Evolutionary conservation across 192 early-diverging fungal genomes (phyloP).

Genomic region (Backusella parvicylindrica): DNA sequence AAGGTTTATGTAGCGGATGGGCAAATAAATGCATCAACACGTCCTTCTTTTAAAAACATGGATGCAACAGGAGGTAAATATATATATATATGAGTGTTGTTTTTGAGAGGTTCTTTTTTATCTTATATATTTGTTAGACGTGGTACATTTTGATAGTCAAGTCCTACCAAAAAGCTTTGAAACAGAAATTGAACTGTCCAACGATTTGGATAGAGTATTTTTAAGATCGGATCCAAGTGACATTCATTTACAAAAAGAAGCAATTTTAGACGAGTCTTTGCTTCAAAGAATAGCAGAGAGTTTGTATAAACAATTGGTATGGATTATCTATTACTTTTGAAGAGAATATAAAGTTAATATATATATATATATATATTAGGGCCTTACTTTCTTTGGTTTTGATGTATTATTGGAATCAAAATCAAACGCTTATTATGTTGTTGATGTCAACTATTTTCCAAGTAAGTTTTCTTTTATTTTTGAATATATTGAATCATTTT

Average conservation of each 20-base stretch:
- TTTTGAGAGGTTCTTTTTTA: no score
- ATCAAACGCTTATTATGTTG: conserved; percentile 26
- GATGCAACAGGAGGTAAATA: background rate
- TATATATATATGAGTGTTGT: background rate
- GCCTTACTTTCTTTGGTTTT: conserved; percentile 39
- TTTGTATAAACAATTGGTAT: conserved; percentile 26
- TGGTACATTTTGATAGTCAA: conserved; percentile 37
- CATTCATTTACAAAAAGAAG: conserved; percentile 15
- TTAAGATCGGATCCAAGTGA: background rate
- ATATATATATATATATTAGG: conserved; percentile 22
- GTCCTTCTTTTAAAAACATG: conserved; percentile 33
- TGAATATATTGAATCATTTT: background rate
- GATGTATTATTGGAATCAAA: conserved; percentile 29
- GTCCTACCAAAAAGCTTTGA: conserved; percentile 31
- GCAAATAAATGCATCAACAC: conserved; percentile 10
- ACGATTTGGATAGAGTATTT: background rate
- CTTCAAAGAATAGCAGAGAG: conserved; percentile 22
- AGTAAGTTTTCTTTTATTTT: conserved; percentile 19
- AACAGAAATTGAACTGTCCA: background rate
- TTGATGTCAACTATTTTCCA: conserved; percentile 41
- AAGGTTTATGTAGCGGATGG: conserved; percentile 36
- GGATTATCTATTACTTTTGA: background rate
- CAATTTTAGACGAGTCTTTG: conserved; percentile 16
- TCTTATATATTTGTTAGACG: conserved; percentile 2
- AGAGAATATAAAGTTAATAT: no score